phyloP scores from a whole-genome alignment of 805 yeast genomes.

The Ogataea parapolymorpha region DNA sequence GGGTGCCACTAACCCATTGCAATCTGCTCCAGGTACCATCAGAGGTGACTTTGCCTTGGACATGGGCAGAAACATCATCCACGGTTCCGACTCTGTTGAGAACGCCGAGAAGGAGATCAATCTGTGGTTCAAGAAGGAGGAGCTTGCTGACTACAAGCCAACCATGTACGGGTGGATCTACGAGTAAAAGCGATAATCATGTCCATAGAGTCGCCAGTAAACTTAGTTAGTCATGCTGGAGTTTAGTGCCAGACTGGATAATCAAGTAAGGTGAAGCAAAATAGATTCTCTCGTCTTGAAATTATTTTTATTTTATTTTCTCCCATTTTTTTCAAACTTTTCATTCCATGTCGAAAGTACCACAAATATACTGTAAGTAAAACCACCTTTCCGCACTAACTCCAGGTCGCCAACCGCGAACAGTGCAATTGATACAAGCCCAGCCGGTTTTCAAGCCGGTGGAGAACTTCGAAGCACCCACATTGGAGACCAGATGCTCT shows the following conservation, averaged over 20 bases:
- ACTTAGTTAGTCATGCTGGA: neutral
- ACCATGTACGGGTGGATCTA: constrained; percentile 86
- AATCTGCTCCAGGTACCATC: constrained; percentile 98
- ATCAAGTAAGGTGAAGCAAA: neutral
- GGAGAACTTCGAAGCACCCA: constrained; percentile 30
- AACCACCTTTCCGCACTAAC: constrained; percentile 14
- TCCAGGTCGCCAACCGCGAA: constrained; percentile 54
- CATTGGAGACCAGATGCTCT: constrained; percentile 56
- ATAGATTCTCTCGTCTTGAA: neutral
- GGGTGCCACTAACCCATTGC: constrained; percentile 99
- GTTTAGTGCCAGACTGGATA: neutral
- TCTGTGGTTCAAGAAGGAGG: constrained; percentile 98
- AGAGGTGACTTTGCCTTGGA: constrained; percentile 99
- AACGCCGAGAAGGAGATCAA: constrained; percentile 92
- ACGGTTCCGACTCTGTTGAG: constrained; percentile 99
- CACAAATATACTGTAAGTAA: constrained; percentile 29
- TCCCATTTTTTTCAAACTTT: constrained; percentile 7
- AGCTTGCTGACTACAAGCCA: constrained; percentile 87
- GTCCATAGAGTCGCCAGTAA: neutral
- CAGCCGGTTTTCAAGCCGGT: constrained; percentile 38
- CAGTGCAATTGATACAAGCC: constrained; percentile 50
- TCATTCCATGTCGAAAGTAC: constrained; percentile 22
- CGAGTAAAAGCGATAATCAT: constrained; percentile 52
- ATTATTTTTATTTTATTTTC: neutral
- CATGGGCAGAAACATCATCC: constrained; percentile 98